Evolutionary conservation across 2,329 filamentous ascomycete genomes (phyloP).

Genomic region (Penicillium digitatum): DNA sequence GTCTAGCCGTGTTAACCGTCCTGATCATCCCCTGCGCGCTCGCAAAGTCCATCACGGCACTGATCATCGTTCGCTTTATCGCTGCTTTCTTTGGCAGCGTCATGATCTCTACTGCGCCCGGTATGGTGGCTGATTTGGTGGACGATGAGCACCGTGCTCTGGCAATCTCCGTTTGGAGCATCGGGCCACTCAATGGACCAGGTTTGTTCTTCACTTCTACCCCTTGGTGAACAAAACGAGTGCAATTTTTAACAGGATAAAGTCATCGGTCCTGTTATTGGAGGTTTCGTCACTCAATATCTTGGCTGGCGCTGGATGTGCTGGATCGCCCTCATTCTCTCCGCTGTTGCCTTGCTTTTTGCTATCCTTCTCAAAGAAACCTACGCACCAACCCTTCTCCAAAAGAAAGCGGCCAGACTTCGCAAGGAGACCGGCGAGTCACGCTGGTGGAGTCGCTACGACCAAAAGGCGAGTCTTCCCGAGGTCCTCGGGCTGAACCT

Average conservation of each 20-base stretch:
- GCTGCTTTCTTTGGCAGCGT: constrained; percentile 70
- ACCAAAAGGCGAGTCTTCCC: constrained; percentile 62
- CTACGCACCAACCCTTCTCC: constrained; percentile 68
- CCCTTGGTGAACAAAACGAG: background rate
- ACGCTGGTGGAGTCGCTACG: constrained; percentile 76
- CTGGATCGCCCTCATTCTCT: constrained; percentile 73
- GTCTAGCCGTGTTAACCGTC: constrained; percentile 61
- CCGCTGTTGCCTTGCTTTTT: constrained; percentile 57
- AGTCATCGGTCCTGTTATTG: constrained; percentile 65
- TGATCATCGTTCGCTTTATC: constrained; percentile 72
- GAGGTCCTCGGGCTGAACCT: constrained; percentile 71
- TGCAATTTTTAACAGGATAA: constrained; percentile 1
- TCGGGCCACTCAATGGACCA: constrained; percentile 79
- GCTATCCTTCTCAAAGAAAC: constrained; percentile 66
- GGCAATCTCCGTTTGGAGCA: constrained; percentile 77
- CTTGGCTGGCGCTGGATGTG: constrained; percentile 86
- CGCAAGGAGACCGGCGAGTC: constrained; percentile 67
- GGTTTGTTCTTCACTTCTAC: constrained; percentile 26
- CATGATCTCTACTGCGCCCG: constrained; percentile 79
- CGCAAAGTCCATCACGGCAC: constrained; percentile 61
- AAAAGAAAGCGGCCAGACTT: constrained; percentile 59
- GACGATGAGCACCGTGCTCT: constrained; percentile 73
- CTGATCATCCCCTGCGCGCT: constrained; percentile 69
- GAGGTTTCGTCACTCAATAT: constrained; percentile 67
- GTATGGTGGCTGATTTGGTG: constrained; percentile 79